Evolutionary conservation across 805 yeast genomes (phyloP), one percentile per base, ranked within the genome.

Genomic region (Teunomyces pallodes): DNA sequence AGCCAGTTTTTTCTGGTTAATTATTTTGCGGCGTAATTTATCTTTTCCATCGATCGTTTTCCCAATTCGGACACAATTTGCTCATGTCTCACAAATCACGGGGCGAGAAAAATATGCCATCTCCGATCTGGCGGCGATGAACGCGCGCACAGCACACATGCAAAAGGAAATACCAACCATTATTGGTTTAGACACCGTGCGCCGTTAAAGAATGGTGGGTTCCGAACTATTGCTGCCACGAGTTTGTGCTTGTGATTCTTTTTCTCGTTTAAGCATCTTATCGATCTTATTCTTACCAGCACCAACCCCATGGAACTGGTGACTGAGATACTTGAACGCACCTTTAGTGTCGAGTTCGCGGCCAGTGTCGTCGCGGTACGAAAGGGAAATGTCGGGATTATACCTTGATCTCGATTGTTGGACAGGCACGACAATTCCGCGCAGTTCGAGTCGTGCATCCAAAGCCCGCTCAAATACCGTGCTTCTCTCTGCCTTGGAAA

Each of bases 241-340:
- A 20, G 6, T 4, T 4, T 20, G 24, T 3, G 24, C 24, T 4
- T 3, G 24, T 20, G 36, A 10, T 14, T 33, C 36, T 10, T 33
- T 33, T 10, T 33, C 36, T 14, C 16, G 13, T 17, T 33, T 33
- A 9, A 33, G 10, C 36, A 33, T 33, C 36, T 33, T 33, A 17
- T 33, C 36, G n/a, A 20, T 7, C 41, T 38, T 38, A 16, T 38
- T 24, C 10, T 38, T 38, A 12, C 17, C 16, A 3, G 30, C 6
- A n/a, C 30, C 30, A 7, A 38, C 70, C 3, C 94, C 95, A 61
- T 89, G 96, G 63, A 87, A 89, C 53, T 82, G 80, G 52, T 86
- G 91, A 2, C 94, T 85, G 42, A 88, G 66, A 51, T 80, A 79
- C 66, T 87, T 88, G 70, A 79, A 89, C 1, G 96, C 96, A 50